A percentile compares a stretch with the other conserved stretches of the same genome.
Evolutionary conservation across 495 filamentous ascomycete species (phyloP).

Genomic region (Lentithecium fluviatile): DNA sequence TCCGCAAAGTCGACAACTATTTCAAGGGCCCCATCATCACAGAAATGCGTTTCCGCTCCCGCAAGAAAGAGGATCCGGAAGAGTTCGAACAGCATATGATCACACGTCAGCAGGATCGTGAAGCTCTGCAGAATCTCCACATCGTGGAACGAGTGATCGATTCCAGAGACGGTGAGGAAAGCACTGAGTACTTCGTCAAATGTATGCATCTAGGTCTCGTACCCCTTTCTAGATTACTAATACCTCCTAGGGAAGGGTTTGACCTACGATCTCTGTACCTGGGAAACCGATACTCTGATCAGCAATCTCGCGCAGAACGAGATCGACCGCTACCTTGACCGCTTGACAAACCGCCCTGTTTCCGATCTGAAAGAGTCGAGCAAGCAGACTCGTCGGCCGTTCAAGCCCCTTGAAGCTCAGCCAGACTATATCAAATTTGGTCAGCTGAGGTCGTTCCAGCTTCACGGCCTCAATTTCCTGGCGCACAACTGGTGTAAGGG

Average conservation of each 20-base stretch:
- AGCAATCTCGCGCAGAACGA: constrained; percentile 75
- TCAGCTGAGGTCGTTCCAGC: constrained; percentile 87
- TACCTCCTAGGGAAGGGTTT: constrained; percentile 62
- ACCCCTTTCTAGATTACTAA: constrained; percentile 31
- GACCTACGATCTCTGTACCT: constrained; percentile 88
- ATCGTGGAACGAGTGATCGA: constrained; percentile 91
- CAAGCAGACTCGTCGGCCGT: constrained; percentile 64
- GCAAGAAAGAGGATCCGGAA: constrained; percentile 61
- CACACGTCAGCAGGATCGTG: constrained; percentile 80
- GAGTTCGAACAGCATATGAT: constrained; percentile 88
- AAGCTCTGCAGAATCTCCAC: constrained; percentile 80
- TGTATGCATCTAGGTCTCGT: constrained; percentile 56
- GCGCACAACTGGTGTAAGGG: constrained; percentile 89
- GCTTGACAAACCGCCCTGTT: constrained; percentile 68
- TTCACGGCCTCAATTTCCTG: constrained; percentile 90
- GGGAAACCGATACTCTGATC: constrained; percentile 78
- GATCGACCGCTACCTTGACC: constrained; percentile 86
- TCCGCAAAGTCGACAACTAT: constrained; percentile 90
- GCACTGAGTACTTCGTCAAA: constrained; percentile 83
- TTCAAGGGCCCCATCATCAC: constrained; percentile 62
- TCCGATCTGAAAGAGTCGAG: constrained; percentile 76
- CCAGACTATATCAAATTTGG: constrained; percentile 83
- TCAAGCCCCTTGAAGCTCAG: constrained; percentile 72
- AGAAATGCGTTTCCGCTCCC: constrained; percentile 14
- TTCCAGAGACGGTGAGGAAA: constrained; percentile 70